Conservation (phyloP, 495 filamentous ascomycete genomes). For the Xylaria venustula region DNA sequence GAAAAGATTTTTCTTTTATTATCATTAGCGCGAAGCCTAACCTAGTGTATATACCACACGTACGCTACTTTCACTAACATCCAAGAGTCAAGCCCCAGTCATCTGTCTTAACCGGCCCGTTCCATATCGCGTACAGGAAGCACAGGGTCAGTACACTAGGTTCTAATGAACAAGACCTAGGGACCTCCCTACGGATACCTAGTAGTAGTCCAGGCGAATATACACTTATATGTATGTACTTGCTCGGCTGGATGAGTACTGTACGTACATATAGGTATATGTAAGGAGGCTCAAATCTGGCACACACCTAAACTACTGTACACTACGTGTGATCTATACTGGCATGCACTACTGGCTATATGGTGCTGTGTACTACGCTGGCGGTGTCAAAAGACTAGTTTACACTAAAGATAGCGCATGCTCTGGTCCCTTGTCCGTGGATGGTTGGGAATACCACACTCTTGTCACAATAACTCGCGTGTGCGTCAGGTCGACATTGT, state of each 20-base stretch:
- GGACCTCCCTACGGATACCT: too few species aligned
- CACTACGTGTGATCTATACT: not conserved
- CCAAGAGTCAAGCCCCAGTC: not conserved
- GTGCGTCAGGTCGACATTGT: not conserved
- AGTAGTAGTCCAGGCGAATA: not conserved
- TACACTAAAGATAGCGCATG: conserved; percentile 2
- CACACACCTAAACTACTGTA: too few species aligned
- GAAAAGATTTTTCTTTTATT: not conserved
- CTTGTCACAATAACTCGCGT: not conserved
- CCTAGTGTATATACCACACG: too few species aligned
- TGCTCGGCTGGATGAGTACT: too few species aligned
- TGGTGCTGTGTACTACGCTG: not conserved
- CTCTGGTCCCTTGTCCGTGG: conserved; percentile 5
- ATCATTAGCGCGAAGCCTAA: too few species aligned
- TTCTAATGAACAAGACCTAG: too few species aligned
- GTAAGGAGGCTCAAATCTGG: not conserved
- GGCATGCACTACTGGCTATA: not conserved
- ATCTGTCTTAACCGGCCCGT: conserved; percentile 1
- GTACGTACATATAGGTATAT: not conserved
- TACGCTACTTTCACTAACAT: too few species aligned
- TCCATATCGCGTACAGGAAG: conserved; percentile 6
- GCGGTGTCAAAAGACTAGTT: not conserved
- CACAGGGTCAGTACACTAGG: too few species aligned
- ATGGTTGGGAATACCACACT: conserved; percentile 16
- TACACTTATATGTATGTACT: too few species aligned